Percentiles rank a stretch among this genome's conserved stretches.
Conservation (phyloP, 257 asterid species). For the Gardenia jasminoides region DNA sequence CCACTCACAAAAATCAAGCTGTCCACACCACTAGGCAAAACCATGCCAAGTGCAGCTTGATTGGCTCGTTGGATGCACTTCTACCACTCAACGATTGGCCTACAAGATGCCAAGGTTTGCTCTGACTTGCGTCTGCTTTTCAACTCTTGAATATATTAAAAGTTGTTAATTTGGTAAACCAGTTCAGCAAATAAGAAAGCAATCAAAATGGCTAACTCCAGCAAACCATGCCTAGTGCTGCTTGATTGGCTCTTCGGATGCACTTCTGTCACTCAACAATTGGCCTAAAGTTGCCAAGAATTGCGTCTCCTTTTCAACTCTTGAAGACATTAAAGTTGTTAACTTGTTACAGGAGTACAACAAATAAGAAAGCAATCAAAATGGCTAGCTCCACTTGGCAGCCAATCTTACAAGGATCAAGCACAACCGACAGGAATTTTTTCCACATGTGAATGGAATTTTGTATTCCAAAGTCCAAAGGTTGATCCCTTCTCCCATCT, state of each 20-base stretch:
- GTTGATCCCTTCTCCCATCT: not conserved
- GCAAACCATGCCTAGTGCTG: not conserved
- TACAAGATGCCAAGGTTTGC: not conserved
- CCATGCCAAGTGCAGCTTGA: not conserved
- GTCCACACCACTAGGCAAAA: not conserved
- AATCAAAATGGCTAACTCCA: not conserved
- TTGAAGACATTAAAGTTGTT: not conserved
- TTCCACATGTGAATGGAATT: not conserved
- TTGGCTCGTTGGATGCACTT: not conserved
- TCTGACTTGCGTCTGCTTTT: too few relatives aligned
- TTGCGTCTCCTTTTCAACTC: not conserved
- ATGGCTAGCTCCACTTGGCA: not conserved
- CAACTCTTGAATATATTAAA: too few relatives aligned
- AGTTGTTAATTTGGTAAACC: too few relatives aligned
- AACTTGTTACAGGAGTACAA: not conserved
- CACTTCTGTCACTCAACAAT: not conserved
- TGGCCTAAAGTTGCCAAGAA: not conserved
- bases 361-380: not conserved
- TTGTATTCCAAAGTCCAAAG: not conserved
- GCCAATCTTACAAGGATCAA: not conserved
- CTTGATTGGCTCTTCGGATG: not conserved
- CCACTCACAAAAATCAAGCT: not conserved
- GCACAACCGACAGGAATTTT: not conserved
- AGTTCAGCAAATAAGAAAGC: too few relatives aligned
- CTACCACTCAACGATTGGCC: not conserved